phyloP scores from a whole-genome alignment of 2,329 filamentous ascomycete genomes.

The Lachnellula hyalina region DNA sequence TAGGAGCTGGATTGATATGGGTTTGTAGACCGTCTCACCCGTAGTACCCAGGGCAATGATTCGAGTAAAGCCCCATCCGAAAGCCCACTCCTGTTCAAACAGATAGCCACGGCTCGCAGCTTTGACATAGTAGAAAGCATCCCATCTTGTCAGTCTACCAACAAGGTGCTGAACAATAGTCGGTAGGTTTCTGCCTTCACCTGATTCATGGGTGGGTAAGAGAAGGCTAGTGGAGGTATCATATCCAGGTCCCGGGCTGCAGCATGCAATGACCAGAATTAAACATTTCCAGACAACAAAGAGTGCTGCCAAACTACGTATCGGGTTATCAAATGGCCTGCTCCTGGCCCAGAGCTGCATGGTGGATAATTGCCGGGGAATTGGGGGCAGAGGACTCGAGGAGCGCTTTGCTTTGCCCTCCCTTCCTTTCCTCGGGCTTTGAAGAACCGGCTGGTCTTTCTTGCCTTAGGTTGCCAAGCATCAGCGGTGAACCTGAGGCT shows the following conservation, averaged over 20 bases:
- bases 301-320: constrained; percentile 22
- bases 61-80: constrained; percentile 52
- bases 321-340: constrained; percentile 16
- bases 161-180: constrained; percentile 18
- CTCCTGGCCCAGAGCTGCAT: constrained; percentile 16
- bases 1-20: neutral
- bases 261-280: constrained; percentile 56
- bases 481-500: too few relatives aligned
- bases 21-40: constrained; percentile 13
- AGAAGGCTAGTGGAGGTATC: constrained; percentile 67
- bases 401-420: too few relatives aligned
- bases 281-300: constrained; percentile 64
- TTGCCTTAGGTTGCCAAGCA: too few relatives aligned
- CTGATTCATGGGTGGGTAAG: constrained; percentile 31
- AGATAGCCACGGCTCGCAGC: constrained; percentile 58
- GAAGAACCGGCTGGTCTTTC: too few relatives aligned
- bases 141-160: constrained; percentile 66
- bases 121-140: constrained; percentile 71
- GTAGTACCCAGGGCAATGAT: constrained; percentile 32
- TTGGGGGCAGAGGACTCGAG: too few relatives aligned
- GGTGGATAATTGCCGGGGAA: neutral
- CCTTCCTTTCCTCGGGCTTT: too few relatives aligned
- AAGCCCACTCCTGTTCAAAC: constrained; percentile 84
- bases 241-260: constrained; percentile 57
- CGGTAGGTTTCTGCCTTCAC: constrained; percentile 16